Evolutionary conservation across 2,329 filamentous ascomycete genomes (phyloP).

Genomic region (Plectosphaerella cucumerina): DNA sequence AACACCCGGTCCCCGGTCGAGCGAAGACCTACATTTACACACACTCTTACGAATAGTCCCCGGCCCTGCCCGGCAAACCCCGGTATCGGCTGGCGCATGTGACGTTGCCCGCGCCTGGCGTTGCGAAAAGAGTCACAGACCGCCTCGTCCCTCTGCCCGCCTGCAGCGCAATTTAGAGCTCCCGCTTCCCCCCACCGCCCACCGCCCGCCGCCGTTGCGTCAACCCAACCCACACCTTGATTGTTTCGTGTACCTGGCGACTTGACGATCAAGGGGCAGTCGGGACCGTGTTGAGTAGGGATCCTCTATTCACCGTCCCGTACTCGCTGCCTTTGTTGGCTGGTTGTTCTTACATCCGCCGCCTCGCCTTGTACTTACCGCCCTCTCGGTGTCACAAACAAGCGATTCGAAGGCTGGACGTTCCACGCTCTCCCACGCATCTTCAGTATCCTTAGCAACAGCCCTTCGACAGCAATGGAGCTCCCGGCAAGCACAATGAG

Average conservation of each 20-base stretch:
- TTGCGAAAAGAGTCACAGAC: not conserved
- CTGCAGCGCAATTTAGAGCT: not conserved
- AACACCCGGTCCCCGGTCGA: not conserved
- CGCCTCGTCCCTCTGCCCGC: not conserved
- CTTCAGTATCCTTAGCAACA: no score
- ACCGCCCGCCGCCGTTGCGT: no score
- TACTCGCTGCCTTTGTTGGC: slow-evolving; percentile 11
- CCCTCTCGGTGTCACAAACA: not conserved
- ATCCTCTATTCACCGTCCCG: slow-evolving; percentile 9
- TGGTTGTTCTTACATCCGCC: slow-evolving; percentile 2
- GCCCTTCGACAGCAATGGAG: slow-evolving; percentile 5
- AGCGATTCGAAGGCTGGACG: no score
- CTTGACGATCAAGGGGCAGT: not conserved
- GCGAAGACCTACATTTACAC: not conserved
- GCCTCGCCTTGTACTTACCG: not conserved
- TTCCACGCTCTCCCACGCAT: not conserved
- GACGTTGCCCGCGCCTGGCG: not conserved
- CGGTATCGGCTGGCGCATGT: slow-evolving; percentile 2
- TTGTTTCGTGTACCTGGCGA: not conserved
- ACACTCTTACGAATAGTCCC: no score
- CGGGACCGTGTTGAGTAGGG: slow-evolving; percentile 14
- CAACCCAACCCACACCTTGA: no score
- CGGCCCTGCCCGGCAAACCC: not conserved
- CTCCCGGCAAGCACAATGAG: slow-evolving; percentile 10
- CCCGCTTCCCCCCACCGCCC: not conserved